phyloP scores from a whole-genome alignment of 2,329 filamentous ascomycete species.

The Stachybotrys elegans region DNA sequence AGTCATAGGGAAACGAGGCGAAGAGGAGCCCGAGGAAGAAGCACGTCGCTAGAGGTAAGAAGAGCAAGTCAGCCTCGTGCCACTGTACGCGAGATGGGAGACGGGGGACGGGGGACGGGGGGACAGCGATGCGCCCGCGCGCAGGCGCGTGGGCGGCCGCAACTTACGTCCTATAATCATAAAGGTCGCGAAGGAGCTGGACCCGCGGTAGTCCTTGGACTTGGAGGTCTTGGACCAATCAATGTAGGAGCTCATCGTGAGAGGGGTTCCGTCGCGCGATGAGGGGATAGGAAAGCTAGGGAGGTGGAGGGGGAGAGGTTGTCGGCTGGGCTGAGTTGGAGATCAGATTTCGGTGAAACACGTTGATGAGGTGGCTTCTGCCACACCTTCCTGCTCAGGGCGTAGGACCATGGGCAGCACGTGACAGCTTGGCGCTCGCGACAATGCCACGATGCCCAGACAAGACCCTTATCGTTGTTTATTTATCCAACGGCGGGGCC shows the following conservation, averaged over 20 bases:
- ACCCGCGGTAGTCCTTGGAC: constrained; percentile 53
- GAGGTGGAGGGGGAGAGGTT: not conserved
- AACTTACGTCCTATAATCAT: constrained; percentile 90
- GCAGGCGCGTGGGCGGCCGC: constrained; percentile 4
- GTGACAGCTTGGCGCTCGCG: too few species aligned
- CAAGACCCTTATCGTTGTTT: too few species aligned
- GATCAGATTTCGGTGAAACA: too few species aligned
- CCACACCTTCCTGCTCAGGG: too few species aligned
- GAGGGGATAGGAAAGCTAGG: not conserved
- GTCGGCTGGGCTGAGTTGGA: too few species aligned
- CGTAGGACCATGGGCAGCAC: too few species aligned
- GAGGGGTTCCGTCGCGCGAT: too few species aligned
- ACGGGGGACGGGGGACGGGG: constrained; percentile 7
- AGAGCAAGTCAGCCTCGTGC: constrained; percentile 7
- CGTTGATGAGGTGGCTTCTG: too few species aligned
- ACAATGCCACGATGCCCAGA: too few species aligned
- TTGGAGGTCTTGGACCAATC: constrained; percentile 53
- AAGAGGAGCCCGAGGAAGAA: constrained; percentile 99
- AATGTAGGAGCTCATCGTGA: constrained; percentile 32
- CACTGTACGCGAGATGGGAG: too few species aligned
- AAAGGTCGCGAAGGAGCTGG: constrained; percentile 85
- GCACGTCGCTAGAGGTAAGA: constrained; percentile 60
- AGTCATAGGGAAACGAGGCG: constrained; percentile 93
- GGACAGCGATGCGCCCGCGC: constrained; percentile 2
- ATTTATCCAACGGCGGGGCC: too few species aligned